Evolutionary conservation across 768 basidiomycete species (phyloP), one percentile per base, ranked within the genome.

Genomic region (Phylloporus scabripes): DNA sequence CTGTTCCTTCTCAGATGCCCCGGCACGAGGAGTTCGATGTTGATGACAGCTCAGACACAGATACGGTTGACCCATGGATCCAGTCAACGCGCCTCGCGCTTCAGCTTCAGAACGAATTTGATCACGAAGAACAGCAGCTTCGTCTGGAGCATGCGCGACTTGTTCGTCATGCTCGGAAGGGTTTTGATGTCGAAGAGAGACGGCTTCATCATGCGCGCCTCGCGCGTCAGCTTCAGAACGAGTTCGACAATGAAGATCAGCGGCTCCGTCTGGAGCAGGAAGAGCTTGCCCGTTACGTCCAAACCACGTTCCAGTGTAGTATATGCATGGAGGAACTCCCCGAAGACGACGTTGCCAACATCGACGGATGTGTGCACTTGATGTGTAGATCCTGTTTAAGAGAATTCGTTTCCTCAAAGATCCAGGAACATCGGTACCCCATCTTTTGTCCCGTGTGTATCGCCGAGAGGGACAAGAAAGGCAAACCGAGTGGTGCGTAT

Each of bases 381-480:
- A 76, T 78, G 58, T 86, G 85, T 61, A 68, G 78, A 42, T 59
- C 65, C 1, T 86, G 85, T 57, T 51, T 83, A 42, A 66, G 60
- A 46, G 53, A 52, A 4, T 74, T 77, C 45, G 64, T 77, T 10
- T 55, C 54, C 28, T 65, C 73, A 5, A 76, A 75, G 60, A 68
- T 86, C 18, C 66, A 69, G 15, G 78, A 80, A 32, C 73, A 72
- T 46, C 72, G 72, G 9, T 84, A 75, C 43, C 84, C 84, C 4
- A 76, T 86, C 28, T 58, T 75, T 12, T 86, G 84, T 61, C 85
- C 84, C 1, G 56, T 74, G 28, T 87, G 85, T 51, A 63, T 68
- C 6, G 36, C 45, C 12, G 60, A 68, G 14, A 59, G 64, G 26
- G 57, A 53, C 9, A 50, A 60, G 12, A 49, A 53, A 7, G 11